Evolutionary conservation across 768 basidiomycete genomes (phyloP).

Genomic region (Chlorophyllum brunneum): DNA sequence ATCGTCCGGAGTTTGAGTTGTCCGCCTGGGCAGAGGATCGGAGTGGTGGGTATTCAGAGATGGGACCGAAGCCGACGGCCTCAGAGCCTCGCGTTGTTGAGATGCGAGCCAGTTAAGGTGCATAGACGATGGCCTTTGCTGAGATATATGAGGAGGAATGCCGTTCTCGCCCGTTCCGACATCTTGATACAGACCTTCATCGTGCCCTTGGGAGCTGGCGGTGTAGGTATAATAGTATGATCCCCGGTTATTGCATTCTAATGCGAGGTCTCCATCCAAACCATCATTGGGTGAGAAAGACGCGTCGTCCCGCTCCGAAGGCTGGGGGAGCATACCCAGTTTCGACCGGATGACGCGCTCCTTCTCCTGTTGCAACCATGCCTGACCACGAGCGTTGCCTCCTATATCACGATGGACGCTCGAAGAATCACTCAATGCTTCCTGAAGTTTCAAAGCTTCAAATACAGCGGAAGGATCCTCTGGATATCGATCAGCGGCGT

Average conservation of each 20-base stretch:
- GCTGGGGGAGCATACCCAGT: constrained; percentile 54
- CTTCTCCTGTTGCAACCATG: constrained; percentile 84
- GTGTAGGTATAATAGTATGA: constrained; percentile 77
- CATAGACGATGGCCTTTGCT: constrained; percentile 60
- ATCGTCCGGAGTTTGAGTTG: not conserved
- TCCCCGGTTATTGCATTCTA: constrained; percentile 65
- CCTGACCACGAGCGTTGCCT: constrained; percentile 64
- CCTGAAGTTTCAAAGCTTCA: constrained; percentile 51
- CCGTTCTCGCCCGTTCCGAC: constrained; percentile 18
- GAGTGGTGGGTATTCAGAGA: constrained; percentile 25
- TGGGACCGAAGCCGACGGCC: constrained; percentile 19
- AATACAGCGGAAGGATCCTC: constrained; percentile 47
- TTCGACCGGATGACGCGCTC: constrained; percentile 58
- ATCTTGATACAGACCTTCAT: constrained; percentile 37
- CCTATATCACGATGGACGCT: constrained; percentile 42
- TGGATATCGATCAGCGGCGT: constrained; percentile 27
- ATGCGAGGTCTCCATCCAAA: constrained; percentile 57
- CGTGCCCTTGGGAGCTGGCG: constrained; percentile 49
- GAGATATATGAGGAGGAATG: constrained; percentile 22
- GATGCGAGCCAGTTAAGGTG: constrained; percentile 63
- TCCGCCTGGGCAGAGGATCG: constrained; percentile 22
- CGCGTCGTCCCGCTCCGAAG: constrained; percentile 51
- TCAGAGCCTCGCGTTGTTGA: constrained; percentile 32
- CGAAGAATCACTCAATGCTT: constrained; percentile 36
- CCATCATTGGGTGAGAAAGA: constrained; percentile 40